Conservation (phyloP, 2,329 filamentous ascomycete species). For the Ceratocystis colombiana region DNA sequence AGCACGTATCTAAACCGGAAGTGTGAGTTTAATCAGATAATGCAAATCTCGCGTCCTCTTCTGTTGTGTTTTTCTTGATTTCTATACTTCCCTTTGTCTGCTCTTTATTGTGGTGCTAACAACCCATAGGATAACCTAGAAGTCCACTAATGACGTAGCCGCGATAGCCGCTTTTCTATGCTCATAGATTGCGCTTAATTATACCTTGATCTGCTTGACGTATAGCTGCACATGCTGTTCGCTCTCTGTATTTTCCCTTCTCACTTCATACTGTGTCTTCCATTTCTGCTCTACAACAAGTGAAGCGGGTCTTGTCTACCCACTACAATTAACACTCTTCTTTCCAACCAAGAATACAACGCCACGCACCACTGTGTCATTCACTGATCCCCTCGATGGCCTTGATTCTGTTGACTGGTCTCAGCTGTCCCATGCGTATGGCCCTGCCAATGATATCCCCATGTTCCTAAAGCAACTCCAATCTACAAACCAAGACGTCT, state of each 20-base stretch:
- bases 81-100: neutral
- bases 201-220: too few species aligned
- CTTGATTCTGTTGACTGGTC: neutral
- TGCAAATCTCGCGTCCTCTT: neutral
- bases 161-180: too few species aligned
- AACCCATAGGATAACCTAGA: too few species aligned
- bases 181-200: too few species aligned
- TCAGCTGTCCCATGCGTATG: neutral
- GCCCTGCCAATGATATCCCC: neutral
- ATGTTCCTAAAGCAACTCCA: neutral
- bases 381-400: neutral
- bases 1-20: conserved; percentile 37
- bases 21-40: conserved; percentile 30
- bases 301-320: too few species aligned
- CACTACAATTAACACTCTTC: too few species aligned
- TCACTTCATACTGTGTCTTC: too few species aligned
- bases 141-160: too few species aligned
- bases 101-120: neutral
- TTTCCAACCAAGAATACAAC: neutral
- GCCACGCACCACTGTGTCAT: neutral
- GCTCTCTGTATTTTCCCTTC: too few species aligned
- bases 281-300: too few species aligned
- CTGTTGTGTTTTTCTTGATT: too few species aligned
- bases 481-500: neutral
- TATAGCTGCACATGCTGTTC: too few species aligned